phyloP scores from a whole-genome alignment of 257 asterid genomes.

The Petunia axillaris region DNA sequence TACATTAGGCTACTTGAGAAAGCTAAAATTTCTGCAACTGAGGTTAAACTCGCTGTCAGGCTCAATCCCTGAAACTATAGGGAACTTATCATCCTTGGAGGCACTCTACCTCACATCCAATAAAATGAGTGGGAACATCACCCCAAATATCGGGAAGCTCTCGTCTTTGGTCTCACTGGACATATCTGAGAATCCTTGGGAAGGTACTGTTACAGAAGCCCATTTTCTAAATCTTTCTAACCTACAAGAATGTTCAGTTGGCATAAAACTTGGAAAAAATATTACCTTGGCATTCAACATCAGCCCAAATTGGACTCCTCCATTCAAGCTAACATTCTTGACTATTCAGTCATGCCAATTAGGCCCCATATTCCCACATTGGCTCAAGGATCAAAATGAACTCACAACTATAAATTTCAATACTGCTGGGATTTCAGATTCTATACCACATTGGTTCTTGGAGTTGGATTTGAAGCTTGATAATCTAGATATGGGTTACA shows the following conservation, averaged over 20 bases:
- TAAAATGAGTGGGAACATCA: slow-evolving; percentile 39
- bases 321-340: slow-evolving; percentile 38
- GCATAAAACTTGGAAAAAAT: slow-evolving; percentile 17
- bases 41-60: slow-evolving; percentile 35
- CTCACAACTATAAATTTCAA: slow-evolving; percentile 34
- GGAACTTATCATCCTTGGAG: slow-evolving; percentile 37
- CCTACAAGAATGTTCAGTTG: slow-evolving; percentile 37
- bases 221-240: slow-evolving; percentile 40
- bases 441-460: slow-evolving; percentile 43
- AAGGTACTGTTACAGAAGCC: slow-evolving; percentile 46
- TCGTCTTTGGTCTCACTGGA: slow-evolving; percentile 31
- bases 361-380: slow-evolving; percentile 44
- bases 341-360: slow-evolving; percentile 38
- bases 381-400: slow-evolving; percentile 37
- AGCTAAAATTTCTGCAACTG: slow-evolving; percentile 29
- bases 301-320: slow-evolving; percentile 37
- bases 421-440: slow-evolving; percentile 33
- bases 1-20: slow-evolving; percentile 35
- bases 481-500: slow-evolving; percentile 37
- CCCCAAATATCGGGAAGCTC: slow-evolving; percentile 39
- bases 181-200: slow-evolving; percentile 37
- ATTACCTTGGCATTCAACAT: slow-evolving; percentile 38
- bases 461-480: slow-evolving; percentile 33
- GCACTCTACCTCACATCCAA: slow-evolving; percentile 36
- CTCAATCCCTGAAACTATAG: slow-evolving; percentile 38